These are phyloP conservation scores for Coniferiporia weirii DNA, from an alignment of 1,284 basidiomycete genomes.

Conservation along the genomic window DNA sequence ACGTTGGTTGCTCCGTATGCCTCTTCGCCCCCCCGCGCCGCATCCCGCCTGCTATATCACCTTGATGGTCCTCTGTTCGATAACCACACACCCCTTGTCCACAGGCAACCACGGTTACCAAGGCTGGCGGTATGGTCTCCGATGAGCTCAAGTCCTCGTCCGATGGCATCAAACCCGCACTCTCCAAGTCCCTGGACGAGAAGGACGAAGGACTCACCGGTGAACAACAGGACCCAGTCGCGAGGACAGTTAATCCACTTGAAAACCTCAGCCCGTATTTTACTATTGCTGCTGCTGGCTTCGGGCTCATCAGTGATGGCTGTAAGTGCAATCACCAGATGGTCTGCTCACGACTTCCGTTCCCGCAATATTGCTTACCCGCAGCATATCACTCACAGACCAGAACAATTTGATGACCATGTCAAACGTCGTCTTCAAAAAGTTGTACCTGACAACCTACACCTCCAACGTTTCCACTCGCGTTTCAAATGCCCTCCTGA, in stretches of 20 bases:
- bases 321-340: slow-evolving; percentile 35
- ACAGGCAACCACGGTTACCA: too few relatives aligned
- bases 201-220: not conserved
- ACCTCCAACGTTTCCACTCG: slow-evolving; percentile 59
- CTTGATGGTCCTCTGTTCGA: too few relatives aligned
- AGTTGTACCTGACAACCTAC: slow-evolving; percentile 55
- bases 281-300: slow-evolving; percentile 58
- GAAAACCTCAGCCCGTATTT: slow-evolving; percentile 51
- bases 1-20: too few relatives aligned
- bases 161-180: too few relatives aligned
- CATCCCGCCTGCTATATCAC: too few relatives aligned
- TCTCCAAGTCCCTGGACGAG: not conserved
- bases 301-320: slow-evolving; percentile 67
- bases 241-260: slow-evolving; percentile 24
- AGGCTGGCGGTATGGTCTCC: too few relatives aligned
- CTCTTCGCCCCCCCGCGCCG: too few relatives aligned
- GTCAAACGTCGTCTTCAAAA: slow-evolving; percentile 59
- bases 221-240: not conserved
- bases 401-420: slow-evolving; percentile 69
- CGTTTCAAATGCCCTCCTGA: slow-evolving; percentile 68
- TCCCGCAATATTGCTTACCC: not conserved
- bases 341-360: not conserved
- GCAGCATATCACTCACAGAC: slow-evolving; percentile 34
- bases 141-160: too few relatives aligned
- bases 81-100: too few relatives aligned